phyloP scores from a whole-genome alignment of 2,329 filamentous ascomycete species.

The Cercospora sojina region DNA sequence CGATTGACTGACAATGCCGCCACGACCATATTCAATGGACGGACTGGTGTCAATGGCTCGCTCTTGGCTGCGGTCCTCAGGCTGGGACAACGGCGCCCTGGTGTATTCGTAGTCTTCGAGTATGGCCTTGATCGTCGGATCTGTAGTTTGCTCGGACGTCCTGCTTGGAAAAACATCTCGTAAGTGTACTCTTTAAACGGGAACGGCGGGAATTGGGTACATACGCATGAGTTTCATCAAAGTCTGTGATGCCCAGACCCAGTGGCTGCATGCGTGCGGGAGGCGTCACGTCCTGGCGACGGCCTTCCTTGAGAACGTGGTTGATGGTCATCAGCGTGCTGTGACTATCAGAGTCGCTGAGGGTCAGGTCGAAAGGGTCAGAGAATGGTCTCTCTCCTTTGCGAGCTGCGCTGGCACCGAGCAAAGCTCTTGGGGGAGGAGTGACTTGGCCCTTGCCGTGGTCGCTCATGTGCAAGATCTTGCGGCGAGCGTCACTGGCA shows the following conservation, averaged over 20 bases:
- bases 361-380: slow-evolving; percentile 33
- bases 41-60: slow-evolving; percentile 14
- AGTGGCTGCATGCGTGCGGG: slow-evolving; percentile 11
- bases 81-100: slow-evolving; percentile 12
- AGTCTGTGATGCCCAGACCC: slow-evolving; percentile 23
- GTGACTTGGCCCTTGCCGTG: slow-evolving; percentile 11
- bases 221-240: slow-evolving; percentile 35
- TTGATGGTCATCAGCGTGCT: slow-evolving; percentile 21
- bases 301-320: slow-evolving; percentile 20
- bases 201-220: slow-evolving; percentile 29
- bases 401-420: slow-evolving; percentile 11
- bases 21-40: slow-evolving; percentile 19
- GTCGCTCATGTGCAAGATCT: slow-evolving; percentile 29
- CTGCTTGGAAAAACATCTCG: slow-evolving; percentile 36
- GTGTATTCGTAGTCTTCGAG: slow-evolving; percentile 34
- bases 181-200: slow-evolving; percentile 39
- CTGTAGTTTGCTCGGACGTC: slow-evolving; percentile 23
- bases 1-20: background rate
- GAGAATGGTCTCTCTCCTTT: slow-evolving; percentile 17
- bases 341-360: slow-evolving; percentile 29
- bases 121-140: slow-evolving; percentile 31
- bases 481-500: slow-evolving; percentile 31
- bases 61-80: background rate
- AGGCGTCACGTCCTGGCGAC: slow-evolving; percentile 13
- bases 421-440: slow-evolving; percentile 14